phyloP scores from a whole-genome alignment of 148 eudicot species.

The Beta vulgaris region DNA sequence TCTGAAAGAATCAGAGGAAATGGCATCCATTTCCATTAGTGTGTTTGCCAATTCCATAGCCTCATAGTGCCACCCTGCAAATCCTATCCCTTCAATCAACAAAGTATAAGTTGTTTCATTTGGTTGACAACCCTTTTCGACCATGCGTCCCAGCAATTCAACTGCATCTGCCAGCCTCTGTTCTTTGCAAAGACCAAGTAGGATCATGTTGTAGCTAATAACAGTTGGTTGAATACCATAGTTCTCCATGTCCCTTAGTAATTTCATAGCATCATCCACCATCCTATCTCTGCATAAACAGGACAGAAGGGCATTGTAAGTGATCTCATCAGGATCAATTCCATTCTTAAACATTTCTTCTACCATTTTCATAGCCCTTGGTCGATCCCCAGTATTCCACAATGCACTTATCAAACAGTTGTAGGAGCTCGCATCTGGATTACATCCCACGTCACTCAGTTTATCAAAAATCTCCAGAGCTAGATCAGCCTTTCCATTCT shows the following conservation, averaged over 20 bases:
- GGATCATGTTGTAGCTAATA: conserved; percentile 53
- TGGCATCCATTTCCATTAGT: conserved; percentile 34
- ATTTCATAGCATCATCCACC: conserved; percentile 55
- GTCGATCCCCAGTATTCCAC: conserved; percentile 51
- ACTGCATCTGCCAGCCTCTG: conserved; percentile 56
- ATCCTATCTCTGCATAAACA: conserved; percentile 65
- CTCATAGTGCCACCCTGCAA: conserved; percentile 54
- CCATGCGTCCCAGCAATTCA: conserved; percentile 49
- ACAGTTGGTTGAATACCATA: conserved; percentile 42
- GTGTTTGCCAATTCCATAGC: conserved; percentile 55
- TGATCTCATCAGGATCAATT: conserved; percentile 62
- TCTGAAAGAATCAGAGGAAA: conserved; percentile 38
- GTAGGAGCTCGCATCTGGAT: conserved; percentile 64
- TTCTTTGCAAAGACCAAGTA: conserved; percentile 67
- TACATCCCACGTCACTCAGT: conserved; percentile 57
- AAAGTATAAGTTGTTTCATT: conserved; percentile 64
- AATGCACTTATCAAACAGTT: conserved; percentile 59
- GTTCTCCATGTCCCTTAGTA: conserved; percentile 49
- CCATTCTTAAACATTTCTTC: conserved; percentile 54
- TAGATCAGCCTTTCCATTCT: conserved; percentile 49
- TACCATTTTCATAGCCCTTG: conserved; percentile 41
- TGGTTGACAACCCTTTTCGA: conserved; percentile 46
- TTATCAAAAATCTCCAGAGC: conserved; percentile 54
- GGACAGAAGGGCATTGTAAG: conserved; percentile 66
- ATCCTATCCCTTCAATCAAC: conserved; percentile 66